Evolutionary conservation across 306 rosid genomes (phyloP), one percentile per base, ranked within the genome.

Genomic region (Herpetospermum pedunculosum): DNA sequence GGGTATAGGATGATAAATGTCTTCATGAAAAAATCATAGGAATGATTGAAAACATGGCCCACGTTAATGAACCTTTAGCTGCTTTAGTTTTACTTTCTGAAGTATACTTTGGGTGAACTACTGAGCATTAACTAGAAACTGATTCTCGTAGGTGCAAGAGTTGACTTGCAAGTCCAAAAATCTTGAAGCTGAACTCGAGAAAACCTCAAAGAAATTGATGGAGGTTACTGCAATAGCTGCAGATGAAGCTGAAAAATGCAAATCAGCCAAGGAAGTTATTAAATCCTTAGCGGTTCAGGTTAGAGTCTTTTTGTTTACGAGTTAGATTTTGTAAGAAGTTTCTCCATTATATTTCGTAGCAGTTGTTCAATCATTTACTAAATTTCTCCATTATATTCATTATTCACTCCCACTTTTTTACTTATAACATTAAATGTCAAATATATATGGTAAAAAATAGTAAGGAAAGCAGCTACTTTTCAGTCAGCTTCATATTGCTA

Each of bases 261-360:
- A 88, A 85, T 89, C 99, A 78, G 96, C 92, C 5, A 94, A 94
- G 84, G 97, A 87, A 81, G 92, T 88, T 80, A 91, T 91, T 70
- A 89, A 88, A 85, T 94, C 92, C 73, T 82, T 94, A 69, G 86
- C 95, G 70, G 76, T 86, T 78, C 99, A 94, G 97, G 99, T 94
- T 77, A 76, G 85, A 68, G 74, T 48, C 60, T 29, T 80, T 83
- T 60, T 70, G 25, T 74, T 72, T 65, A 73, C 26, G 55, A 70
- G 50, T 53, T 77, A 28, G 13, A 57, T 52, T 40, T 40, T 77
- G 49, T 68, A 28, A 72, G 75, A 58, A 28, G 25, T 72, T 44
- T 68, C 21, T 26, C n/a, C n/a, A 43, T 68, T 68, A 68, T 41
- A 35, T 68, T 43, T 68, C 1, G 4, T 65, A 37, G 40, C 16